These are phyloP conservation scores for Globisporangium cederbergense DNA, from an alignment of 352 stramenopile genomes.

Conservation along the genomic window DNA sequence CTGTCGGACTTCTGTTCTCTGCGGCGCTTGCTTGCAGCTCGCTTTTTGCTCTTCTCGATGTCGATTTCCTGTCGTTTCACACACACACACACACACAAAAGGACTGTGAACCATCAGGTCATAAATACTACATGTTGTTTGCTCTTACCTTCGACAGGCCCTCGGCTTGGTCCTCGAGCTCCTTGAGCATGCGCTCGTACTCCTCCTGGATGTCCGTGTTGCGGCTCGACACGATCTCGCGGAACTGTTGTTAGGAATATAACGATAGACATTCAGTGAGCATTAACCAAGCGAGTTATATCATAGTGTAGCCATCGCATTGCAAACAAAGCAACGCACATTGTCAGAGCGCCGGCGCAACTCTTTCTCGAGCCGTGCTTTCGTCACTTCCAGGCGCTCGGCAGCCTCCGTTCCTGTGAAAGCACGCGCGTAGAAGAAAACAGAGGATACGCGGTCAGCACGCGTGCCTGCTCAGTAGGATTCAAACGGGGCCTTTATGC, in stretches of 20 bases:
- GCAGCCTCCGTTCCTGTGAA: constrained; percentile 43
- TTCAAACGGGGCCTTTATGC: neutral
- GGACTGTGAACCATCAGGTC: too few relatives aligned
- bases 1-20: constrained; percentile 3
- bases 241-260: constrained; percentile 32
- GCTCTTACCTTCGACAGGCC: constrained; percentile 22
- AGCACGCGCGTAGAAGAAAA: neutral
- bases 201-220: constrained; percentile 77
- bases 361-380: constrained; percentile 64
- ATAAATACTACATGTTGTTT: too few relatives aligned
- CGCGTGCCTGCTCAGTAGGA: too few relatives aligned
- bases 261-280: too few relatives aligned
- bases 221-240: constrained; percentile 55
- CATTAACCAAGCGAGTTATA: too few relatives aligned
- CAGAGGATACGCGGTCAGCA: neutral
- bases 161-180: constrained; percentile 63
- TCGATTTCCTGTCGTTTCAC: constrained; percentile 39
- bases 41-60: constrained; percentile 19
- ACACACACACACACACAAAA: neutral
- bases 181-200: constrained; percentile 69
- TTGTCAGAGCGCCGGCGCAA: constrained; percentile 48
- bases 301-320: too few relatives aligned
- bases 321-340: constrained; percentile 14
- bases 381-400: constrained; percentile 63
- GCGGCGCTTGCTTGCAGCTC: constrained; percentile 14